Evolutionary conservation across 495 filamentous ascomycete species (phyloP).

Genomic region (Penicillium bovifimosum): DNA sequence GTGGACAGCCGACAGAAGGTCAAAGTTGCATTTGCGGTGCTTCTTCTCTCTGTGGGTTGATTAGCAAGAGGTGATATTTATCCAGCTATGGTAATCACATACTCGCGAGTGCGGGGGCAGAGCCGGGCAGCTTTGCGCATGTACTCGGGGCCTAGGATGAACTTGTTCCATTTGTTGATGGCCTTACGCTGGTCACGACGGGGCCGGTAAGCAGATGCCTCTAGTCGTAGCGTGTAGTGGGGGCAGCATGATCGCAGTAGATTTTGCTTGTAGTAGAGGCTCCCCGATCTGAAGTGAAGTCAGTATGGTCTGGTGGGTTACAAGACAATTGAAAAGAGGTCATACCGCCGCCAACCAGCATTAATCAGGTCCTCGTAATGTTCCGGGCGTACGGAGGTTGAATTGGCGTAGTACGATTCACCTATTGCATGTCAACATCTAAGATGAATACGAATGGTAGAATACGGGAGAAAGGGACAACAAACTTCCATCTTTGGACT

Average conservation of each 20-base stretch:
- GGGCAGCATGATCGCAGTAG: conserved; percentile 79
- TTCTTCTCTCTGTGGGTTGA: conserved; percentile 56
- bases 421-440: conserved; percentile 47
- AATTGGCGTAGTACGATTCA: conserved; percentile 74
- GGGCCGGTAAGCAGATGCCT: conserved; percentile 63
- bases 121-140: conserved; percentile 63
- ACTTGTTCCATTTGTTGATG: conserved; percentile 84
- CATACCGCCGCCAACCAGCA: conserved; percentile 82
- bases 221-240: conserved; percentile 88
- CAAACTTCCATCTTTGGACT: conserved; percentile 48
- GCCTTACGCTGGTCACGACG: conserved; percentile 79
- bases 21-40: conserved; percentile 66
- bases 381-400: conserved; percentile 58
- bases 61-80: conserved; percentile 9
- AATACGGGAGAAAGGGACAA: conserved; percentile 15
- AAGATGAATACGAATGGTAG: neutral
- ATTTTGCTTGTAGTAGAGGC: conserved; percentile 91
- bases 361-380: conserved; percentile 81
- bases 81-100: conserved; percentile 20
- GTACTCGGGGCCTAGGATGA: conserved; percentile 75
- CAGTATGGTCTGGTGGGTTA: conserved; percentile 8
- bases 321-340: neutral
- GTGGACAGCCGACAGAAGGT: conserved; percentile 67
- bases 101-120: conserved; percentile 73
- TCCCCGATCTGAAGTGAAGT: conserved; percentile 52